A percentile compares a stretch with the other conserved stretches of the same genome.
Evolutionary conservation across 2,329 filamentous ascomycete genomes (phyloP).

Genomic region (Fusarium palustre): DNA sequence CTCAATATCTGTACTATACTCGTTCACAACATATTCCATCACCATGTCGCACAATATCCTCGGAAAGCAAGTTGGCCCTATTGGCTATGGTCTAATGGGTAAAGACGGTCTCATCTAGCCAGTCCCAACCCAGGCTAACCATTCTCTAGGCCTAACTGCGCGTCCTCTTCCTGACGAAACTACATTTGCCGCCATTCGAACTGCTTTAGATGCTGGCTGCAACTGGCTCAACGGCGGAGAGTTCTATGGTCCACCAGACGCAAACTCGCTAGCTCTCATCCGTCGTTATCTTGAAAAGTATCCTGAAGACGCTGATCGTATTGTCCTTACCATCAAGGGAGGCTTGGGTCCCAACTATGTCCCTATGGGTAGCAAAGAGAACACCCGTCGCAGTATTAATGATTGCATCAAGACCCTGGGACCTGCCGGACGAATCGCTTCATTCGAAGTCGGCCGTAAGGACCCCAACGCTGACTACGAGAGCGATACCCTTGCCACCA

Average conservation of each 20-base stretch:
- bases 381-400: slow-evolving; percentile 66
- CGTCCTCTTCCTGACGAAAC: slow-evolving; percentile 48
- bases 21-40: neutral
- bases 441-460: slow-evolving; percentile 69
- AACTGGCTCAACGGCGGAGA: slow-evolving; percentile 69
- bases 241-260: slow-evolving; percentile 68
- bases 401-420: slow-evolving; percentile 59
- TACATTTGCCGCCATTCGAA: slow-evolving; percentile 65
- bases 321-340: slow-evolving; percentile 72
- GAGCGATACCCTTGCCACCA: slow-evolving; percentile 54
- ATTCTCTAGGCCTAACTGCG: slow-evolving; percentile 37
- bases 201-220: slow-evolving; percentile 57
- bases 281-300: slow-evolving; percentile 69
- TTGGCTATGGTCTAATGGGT: slow-evolving; percentile 47
- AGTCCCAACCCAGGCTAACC: slow-evolving; percentile 32
- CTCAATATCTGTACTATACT: neutral
- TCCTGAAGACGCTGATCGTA: slow-evolving; percentile 69
- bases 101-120: slow-evolving; percentile 15
- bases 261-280: slow-evolving; percentile 68
- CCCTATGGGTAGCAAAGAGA: slow-evolving; percentile 63
- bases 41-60: slow-evolving; percentile 44
- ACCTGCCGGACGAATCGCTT: slow-evolving; percentile 60
- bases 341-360: slow-evolving; percentile 53
- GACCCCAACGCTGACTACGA: slow-evolving; percentile 65
- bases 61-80: slow-evolving; percentile 40